Base-by-base conservation (phyloP, 2,329 filamentous ascomycete species). In the Ascochyta rabiei region DNA sequence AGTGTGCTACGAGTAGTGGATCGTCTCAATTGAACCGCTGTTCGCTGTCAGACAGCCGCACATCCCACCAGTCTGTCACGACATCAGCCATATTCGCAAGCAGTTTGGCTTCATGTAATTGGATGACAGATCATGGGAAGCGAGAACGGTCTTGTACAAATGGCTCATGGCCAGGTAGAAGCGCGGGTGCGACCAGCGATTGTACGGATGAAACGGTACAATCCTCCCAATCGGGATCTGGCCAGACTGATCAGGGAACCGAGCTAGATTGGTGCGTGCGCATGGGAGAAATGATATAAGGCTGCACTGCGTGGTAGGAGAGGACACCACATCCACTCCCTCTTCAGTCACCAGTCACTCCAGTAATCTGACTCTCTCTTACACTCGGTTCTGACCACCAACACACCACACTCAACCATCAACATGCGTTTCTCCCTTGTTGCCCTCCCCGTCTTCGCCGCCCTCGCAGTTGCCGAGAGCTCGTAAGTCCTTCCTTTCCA, bases 341-440 rank as follows among this genome's bases (percentile, higher is more conserved):
- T 31, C 26, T 30, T 15, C 16, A 12, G 13, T 16, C 10, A 38
- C 10, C 18, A 23, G 3, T 23, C 35, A 19, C 18, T 23, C 15
- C 31, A 16, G 38, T 34, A 5, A n/a, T 13, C 34, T 34, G 16
- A 40, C 15, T 37, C 6, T 9, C 21, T 19, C 24, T 6, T 4
- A 18, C 18, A 33, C 12, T 18, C n/a, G 18, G 12, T 30, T 38
- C 6, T 18, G 18, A 30, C 33, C 13, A 44, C 13, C 33, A 31
- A 9, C 30, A 44, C 15, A 50, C 24, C 40, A 50, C 7, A 31
- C 9, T 15, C 3, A 21, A 13, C 12, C 24, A 39, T 18, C 30
- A 53, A 49, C 0, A 57, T 57, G 54, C 48, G 41, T 46, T 46
- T 53, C 49, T 45, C 54, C 13, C 19, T 30, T 16, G 30, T 57